Evolutionary conservation across 2,329 filamentous ascomycete genomes (phyloP).

Genomic region (Colletotrichum tanaceti): DNA sequence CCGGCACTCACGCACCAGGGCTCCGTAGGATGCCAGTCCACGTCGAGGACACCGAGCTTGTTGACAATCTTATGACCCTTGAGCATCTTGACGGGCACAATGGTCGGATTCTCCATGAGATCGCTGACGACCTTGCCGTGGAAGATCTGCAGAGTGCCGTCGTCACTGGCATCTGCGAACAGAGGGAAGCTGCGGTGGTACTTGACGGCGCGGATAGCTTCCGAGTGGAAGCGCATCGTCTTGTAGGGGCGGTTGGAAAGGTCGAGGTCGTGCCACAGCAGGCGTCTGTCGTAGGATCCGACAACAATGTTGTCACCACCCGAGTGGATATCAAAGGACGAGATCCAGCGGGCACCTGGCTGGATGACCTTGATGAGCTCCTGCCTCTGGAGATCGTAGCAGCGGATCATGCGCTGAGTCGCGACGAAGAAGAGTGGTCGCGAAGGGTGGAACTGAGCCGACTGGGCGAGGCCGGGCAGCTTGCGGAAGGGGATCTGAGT

Average conservation of each 20-base stretch:
- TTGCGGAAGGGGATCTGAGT: conserved; percentile 93
- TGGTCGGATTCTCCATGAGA: conserved; percentile 94
- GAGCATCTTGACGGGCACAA: conserved; percentile 95
- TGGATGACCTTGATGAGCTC: conserved; percentile 93
- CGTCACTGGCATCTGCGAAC: conserved; percentile 95
- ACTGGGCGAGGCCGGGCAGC: conserved; percentile 80
- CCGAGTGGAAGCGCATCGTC: conserved; percentile 92
- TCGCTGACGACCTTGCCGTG: conserved; percentile 96
- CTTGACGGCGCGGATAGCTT: conserved; percentile 89
- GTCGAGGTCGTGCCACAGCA: conserved; percentile 97
- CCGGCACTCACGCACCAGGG: conserved; percentile 96
- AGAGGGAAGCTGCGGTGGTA: conserved; percentile 87
- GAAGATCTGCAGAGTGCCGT: conserved; percentile 95
- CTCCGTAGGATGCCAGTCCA: conserved; percentile 95
- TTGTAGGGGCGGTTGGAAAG: conserved; percentile 92
- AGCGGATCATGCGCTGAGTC: conserved; percentile 90
- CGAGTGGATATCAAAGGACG: conserved; percentile 91
- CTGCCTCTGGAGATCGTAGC: conserved; percentile 92
- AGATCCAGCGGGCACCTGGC: conserved; percentile 93
- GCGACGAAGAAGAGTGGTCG: conserved; percentile 96
- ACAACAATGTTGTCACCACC: conserved; percentile 95
- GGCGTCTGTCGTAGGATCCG: conserved; percentile 90
- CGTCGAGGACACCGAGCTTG: conserved; percentile 88
- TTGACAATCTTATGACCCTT: conserved; percentile 88
- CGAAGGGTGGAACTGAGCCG: conserved; percentile 93